These are phyloP conservation scores for Zymoseptoria brevis DNA, from an alignment of 2,329 filamentous ascomycete genomes.

Conservation along the genomic window DNA sequence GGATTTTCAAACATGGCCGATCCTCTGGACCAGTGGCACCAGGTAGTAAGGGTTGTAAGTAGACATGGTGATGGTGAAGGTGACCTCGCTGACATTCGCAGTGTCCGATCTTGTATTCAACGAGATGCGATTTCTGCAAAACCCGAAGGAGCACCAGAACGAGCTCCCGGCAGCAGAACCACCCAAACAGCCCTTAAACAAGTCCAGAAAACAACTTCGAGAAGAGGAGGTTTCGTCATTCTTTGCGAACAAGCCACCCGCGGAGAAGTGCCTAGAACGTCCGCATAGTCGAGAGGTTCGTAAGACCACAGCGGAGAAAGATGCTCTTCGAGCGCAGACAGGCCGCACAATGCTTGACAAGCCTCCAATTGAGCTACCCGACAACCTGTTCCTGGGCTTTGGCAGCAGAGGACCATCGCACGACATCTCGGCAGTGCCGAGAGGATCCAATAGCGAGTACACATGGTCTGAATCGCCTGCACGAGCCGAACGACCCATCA, in stretches of 20 bases:
- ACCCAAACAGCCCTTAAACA: constrained; percentile 28
- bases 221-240: constrained; percentile 40
- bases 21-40: constrained; percentile 39
- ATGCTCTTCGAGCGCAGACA: constrained; percentile 2
- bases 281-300: background rate
- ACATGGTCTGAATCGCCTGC: constrained; percentile 37
- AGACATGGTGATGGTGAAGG: constrained; percentile 13
- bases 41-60: constrained; percentile 34
- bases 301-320: background rate
- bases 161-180: constrained; percentile 17
- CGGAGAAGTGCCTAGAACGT: background rate
- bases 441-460: constrained; percentile 30
- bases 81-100: constrained; percentile 23
- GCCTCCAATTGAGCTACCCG: constrained; percentile 27
- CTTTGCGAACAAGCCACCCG: constrained; percentile 31
- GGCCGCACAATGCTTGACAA: background rate
- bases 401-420: constrained; percentile 28
- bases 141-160: constrained; percentile 24
- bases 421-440: constrained; percentile 1
- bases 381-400: constrained; percentile 32
- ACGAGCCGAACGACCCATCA: constrained; percentile 7
- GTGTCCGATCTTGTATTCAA: constrained; percentile 47
- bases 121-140: constrained; percentile 43
- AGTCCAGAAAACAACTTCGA: constrained; percentile 25
- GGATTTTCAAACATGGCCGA: constrained; percentile 43